A percentile compares a stretch with the other conserved stretches of the same genome.
Conservation (phyloP, 116 monocot species). For the Iris pallida region DNA sequence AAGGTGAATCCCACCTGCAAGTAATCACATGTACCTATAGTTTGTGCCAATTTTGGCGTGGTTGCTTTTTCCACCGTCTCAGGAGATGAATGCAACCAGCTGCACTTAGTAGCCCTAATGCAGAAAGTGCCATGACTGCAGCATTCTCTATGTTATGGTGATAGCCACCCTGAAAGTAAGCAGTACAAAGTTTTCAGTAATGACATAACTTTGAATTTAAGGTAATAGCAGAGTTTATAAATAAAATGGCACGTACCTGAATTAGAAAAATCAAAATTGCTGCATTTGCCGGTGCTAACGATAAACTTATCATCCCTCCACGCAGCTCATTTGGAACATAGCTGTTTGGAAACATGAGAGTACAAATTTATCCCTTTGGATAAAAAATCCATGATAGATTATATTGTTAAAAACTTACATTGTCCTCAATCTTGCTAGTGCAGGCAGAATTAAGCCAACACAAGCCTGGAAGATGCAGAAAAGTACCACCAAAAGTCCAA, state of each 20-base stretch:
- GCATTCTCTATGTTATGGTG: slow-evolving; percentile 50
- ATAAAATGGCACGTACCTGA: slow-evolving; percentile 27
- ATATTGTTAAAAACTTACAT: too few species aligned
- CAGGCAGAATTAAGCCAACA: slow-evolving; percentile 75
- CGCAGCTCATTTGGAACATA: slow-evolving; percentile 87
- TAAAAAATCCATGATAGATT: too few species aligned
- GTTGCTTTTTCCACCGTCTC: slow-evolving; percentile 53
- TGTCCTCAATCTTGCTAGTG: slow-evolving; percentile 81
- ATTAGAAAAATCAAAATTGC: slow-evolving; percentile 58
- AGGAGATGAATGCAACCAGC: slow-evolving; percentile 64
- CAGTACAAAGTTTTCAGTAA: too few species aligned
- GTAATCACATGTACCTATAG: slow-evolving; percentile 6
- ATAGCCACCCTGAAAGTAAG: slow-evolving; percentile 56
- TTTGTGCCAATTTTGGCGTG: slow-evolving; percentile 54
- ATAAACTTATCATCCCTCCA: slow-evolving; percentile 85
- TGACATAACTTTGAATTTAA: too few species aligned
- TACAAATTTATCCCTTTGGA: background rate
- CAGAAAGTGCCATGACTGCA: slow-evolving; percentile 49
- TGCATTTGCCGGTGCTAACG: slow-evolving; percentile 69
- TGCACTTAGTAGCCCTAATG: slow-evolving; percentile 47
- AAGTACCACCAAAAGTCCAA: slow-evolving; percentile 54
- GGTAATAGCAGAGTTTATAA: slow-evolving; percentile 4
- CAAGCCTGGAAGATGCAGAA: slow-evolving; percentile 88
- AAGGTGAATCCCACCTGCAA: too few species aligned
- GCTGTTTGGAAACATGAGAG: slow-evolving; percentile 26